Percentiles rank a stretch among this genome's conserved stretches.
These are phyloP conservation scores for Prunus dulcis DNA, from an alignment of 306 rosid genomes.

Conservation along the genomic window DNA sequence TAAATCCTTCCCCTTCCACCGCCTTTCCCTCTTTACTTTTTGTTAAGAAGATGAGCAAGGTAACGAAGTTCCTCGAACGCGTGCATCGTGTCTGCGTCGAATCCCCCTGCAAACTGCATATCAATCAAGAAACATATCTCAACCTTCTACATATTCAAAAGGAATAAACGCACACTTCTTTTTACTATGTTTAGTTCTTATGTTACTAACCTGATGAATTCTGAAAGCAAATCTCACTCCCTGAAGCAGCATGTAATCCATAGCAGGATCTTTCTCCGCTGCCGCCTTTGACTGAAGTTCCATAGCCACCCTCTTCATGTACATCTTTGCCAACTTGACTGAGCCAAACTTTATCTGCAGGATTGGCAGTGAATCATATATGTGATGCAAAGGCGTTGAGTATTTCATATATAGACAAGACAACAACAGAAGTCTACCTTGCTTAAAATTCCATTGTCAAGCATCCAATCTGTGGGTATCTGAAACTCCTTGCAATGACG, in stretches of 20 bases:
- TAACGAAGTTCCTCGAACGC: slow-evolving; percentile 92
- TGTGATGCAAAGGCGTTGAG: neutral
- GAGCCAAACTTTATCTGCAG: slow-evolving; percentile 83
- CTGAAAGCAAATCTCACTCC: slow-evolving; percentile 99
- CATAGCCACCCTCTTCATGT: slow-evolving; percentile 93
- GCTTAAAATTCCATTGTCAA: slow-evolving; percentile 83
- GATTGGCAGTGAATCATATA: slow-evolving; percentile 4
- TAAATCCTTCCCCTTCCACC: neutral
- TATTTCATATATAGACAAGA: neutral
- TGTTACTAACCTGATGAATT: slow-evolving; percentile 77
- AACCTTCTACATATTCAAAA: neutral
- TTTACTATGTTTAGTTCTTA: neutral
- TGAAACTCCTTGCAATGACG: slow-evolving; percentile 76
- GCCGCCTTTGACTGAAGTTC: slow-evolving; percentile 88
- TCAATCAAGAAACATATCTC: slow-evolving; percentile 15
- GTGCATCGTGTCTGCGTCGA: slow-evolving; percentile 97
- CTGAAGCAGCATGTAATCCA: slow-evolving; percentile 98
- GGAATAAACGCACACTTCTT: neutral
- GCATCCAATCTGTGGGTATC: slow-evolving; percentile 95
- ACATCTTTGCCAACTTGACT: slow-evolving; percentile 84
- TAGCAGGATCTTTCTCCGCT: slow-evolving; percentile 87
- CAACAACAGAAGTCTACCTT: slow-evolving; percentile 43
- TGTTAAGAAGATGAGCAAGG: slow-evolving; percentile 82
- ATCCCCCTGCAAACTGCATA: slow-evolving; percentile 97
- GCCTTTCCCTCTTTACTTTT: slow-evolving; percentile 36